Percentiles rank a stretch among this genome's conserved stretches.
These are phyloP conservation scores for Zhuliangozyma parablackwelliae DNA, from an alignment of 1,139 yeast genomes.

Conservation along the genomic window DNA sequence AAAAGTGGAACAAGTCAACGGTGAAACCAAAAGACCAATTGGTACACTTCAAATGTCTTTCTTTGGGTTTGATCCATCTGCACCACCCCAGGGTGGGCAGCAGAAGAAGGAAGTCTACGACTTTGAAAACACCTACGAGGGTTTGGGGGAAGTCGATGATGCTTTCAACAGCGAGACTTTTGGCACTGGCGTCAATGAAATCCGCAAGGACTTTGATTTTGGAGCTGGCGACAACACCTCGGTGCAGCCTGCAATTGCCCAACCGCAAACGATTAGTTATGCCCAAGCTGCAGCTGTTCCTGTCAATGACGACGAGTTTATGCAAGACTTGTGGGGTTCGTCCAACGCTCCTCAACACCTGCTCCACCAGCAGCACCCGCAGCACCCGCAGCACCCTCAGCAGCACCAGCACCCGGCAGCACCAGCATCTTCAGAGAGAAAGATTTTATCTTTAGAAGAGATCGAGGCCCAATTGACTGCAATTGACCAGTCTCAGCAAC, in stretches of 20 bases:
- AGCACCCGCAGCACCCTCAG: conserved; percentile 12
- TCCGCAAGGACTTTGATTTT: conserved; percentile 75
- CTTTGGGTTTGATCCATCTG: conserved; percentile 52
- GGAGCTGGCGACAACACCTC: conserved; percentile 33
- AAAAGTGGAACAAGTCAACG: too few relatives aligned
- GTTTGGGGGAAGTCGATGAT: conserved; percentile 70
- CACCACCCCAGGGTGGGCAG: conserved; percentile 26
- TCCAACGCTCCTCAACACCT: conserved; percentile 26
- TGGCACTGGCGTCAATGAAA: conserved; percentile 50
- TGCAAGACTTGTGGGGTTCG: conserved; percentile 49
- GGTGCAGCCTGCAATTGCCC: conserved; percentile 8
- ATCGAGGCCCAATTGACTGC: conserved; percentile 69
- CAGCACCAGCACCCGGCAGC: conserved; percentile 11
- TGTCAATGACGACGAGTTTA: conserved; percentile 44
- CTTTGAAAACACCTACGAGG: conserved; percentile 82
- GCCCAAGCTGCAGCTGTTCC: conserved; percentile 58
- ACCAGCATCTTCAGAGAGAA: conserved; percentile 25
- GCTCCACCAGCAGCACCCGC: conserved; percentile 11
- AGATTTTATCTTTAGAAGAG: conserved; percentile 65
- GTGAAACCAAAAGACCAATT: too few relatives aligned
- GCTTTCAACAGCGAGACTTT: conserved; percentile 86
- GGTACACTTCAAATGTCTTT: conserved; percentile 40
- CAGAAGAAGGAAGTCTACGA: conserved; percentile 43
- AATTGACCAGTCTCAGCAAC: conserved; percentile 29
- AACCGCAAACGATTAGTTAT: conserved; percentile 21